Percentiles rank a stretch among this genome's conserved stretches.
These are phyloP conservation scores for Vitis cinerea DNA, from an alignment of 164 flowering plant species.

Conservation along the genomic window DNA sequence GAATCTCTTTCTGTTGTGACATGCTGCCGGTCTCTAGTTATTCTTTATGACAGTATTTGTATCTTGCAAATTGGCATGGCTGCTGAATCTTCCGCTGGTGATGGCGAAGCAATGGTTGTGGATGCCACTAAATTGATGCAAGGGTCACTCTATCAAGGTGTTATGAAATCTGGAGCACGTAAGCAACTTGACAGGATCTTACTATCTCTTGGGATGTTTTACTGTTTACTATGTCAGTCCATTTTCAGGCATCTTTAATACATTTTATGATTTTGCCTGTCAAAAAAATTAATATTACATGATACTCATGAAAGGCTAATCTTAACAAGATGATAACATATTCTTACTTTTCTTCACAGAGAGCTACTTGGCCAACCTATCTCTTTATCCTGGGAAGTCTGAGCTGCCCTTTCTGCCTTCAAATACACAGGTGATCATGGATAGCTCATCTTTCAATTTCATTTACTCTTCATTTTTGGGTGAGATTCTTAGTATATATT, in stretches of 20 bases:
- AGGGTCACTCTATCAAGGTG: constrained; percentile 68
- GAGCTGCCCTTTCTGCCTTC: constrained; percentile 88
- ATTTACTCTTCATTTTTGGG: too few relatives aligned
- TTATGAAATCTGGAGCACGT: constrained; percentile 78
- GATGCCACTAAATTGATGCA: constrained; percentile 62
- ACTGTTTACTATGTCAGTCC: background rate
- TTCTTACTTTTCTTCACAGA: constrained; percentile 44
- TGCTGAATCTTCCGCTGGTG: constrained; percentile 42
- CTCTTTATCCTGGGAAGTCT: constrained; percentile 91
- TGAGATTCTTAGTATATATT: background rate
- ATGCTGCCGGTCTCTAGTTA: constrained; percentile 81
- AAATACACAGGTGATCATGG: constrained; percentile 70
- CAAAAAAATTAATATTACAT: background rate
- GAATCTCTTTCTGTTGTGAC: constrained; percentile 70
- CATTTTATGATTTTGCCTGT: background rate
- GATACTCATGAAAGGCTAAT: background rate
- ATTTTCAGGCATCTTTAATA: too few relatives aligned
- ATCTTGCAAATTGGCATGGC: constrained; percentile 82
- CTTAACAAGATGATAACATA: constrained; percentile 2
- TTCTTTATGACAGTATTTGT: constrained; percentile 58
- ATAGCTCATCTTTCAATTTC: background rate
- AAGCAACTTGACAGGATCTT: constrained; percentile 23
- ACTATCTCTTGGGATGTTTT: background rate
- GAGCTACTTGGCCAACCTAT: constrained; percentile 87
- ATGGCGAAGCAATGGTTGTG: constrained; percentile 47